A percentile compares a stretch with the other conserved stretches of the same genome.
Evolutionary conservation across 306 rosid species (phyloP).

Genomic region (Nissolia schottii): DNA sequence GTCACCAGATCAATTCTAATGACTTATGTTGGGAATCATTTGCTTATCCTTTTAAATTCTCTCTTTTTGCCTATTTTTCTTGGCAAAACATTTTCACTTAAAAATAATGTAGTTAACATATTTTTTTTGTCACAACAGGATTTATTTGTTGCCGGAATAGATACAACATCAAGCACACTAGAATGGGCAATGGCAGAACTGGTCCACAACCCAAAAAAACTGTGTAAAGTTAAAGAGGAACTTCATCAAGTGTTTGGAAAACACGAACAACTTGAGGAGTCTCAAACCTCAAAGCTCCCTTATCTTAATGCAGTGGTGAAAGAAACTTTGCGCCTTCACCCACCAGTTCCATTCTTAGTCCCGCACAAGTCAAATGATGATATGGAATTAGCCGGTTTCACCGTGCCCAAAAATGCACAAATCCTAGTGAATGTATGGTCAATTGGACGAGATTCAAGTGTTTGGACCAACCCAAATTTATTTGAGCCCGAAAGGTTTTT

Average conservation of each 20-base stretch:
- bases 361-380: constrained; percentile 10
- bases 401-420: constrained; percentile 4
- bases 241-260: not conserved
- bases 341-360: constrained; percentile 21
- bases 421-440: constrained; percentile 26
- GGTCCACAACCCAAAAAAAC: constrained; percentile 1
- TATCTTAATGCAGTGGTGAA: constrained; percentile 18
- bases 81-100: too few species aligned
- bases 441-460: constrained; percentile 20
- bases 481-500: constrained; percentile 34
- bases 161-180: constrained; percentile 19
- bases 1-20: too few species aligned
- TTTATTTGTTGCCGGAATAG: constrained; percentile 29
- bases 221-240: constrained; percentile 4
- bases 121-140: constrained; percentile 18
- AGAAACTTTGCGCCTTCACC: constrained; percentile 29
- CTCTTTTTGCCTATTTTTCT: too few species aligned
- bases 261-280: not conserved
- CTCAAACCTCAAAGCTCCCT: constrained; percentile 5
- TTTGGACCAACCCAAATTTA: constrained; percentile 21
- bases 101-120: too few species aligned
- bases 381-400: constrained; percentile 1
- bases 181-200: constrained; percentile 31
- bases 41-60: too few species aligned
- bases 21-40: too few species aligned